Conservation (phyloP, 2,329 filamentous ascomycete species). For the Cladorrhinum sp. region DNA sequence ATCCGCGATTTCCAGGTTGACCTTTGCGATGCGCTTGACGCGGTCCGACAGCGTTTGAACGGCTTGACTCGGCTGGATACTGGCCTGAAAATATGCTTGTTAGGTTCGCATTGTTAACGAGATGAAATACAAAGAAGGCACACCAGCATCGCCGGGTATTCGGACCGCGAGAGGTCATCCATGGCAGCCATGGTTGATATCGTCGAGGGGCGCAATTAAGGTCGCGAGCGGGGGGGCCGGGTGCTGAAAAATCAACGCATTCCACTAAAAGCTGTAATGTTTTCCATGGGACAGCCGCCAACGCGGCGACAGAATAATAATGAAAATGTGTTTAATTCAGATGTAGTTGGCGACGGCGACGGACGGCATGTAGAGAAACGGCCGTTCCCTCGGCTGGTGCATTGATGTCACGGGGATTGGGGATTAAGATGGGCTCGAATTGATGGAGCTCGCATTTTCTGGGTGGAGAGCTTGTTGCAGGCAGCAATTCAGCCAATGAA, state of each 20-base stretch:
- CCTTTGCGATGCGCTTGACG: constrained; percentile 77
- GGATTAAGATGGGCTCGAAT: constrained; percentile 4
- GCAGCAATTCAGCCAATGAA: constrained; percentile 10
- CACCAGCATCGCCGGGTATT: constrained; percentile 95
- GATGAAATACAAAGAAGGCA: constrained; percentile 27
- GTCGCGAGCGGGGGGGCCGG: constrained; percentile 10
- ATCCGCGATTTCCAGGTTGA: constrained; percentile 91
- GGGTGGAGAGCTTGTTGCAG: constrained; percentile 18
- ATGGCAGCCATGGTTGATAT: constrained; percentile 40
- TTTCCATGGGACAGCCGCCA: constrained; percentile 1
- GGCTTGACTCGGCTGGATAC: constrained; percentile 77
- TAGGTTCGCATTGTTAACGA: not conserved
- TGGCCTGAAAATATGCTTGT: constrained; percentile 55
- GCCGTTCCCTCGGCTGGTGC: constrained; percentile 8
- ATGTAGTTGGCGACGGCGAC: not conserved
- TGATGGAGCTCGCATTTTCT: constrained; percentile 22
- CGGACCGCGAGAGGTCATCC: constrained; percentile 77
- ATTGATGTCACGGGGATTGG: constrained; percentile 30
- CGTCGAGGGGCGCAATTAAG: constrained; percentile 25
- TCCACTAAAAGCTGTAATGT: constrained; percentile 19
- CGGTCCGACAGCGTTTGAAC: constrained; percentile 80
- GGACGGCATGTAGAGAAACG: constrained; percentile 14
- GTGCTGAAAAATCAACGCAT: constrained; percentile 23
- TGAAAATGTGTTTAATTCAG: not conserved
- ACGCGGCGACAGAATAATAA: constrained; percentile 6